Evolutionary conservation across 768 basidiomycete genomes (phyloP).

Genomic region (Tulasnella sp.): DNA sequence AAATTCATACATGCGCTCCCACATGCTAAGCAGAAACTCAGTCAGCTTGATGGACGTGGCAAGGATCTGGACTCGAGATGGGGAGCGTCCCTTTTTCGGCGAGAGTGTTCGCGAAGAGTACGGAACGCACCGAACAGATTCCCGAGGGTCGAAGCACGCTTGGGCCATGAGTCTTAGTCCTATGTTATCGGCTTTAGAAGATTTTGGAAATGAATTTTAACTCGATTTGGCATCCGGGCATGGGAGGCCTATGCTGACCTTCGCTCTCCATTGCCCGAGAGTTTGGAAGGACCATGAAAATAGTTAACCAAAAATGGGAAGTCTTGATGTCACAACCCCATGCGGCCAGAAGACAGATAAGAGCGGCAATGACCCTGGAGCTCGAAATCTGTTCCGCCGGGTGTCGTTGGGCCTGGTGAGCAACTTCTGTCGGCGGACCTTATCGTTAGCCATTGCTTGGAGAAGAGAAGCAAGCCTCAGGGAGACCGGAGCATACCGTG

Average conservation of each 20-base stretch:
- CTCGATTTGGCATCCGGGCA: neutral
- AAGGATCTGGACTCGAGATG: neutral
- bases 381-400: constrained; percentile 39
- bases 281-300: constrained; percentile 57
- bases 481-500: constrained; percentile 52
- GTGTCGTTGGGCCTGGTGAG: constrained; percentile 39
- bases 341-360: constrained; percentile 35
- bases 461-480: too few species aligned
- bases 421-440: neutral
- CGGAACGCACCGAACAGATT: constrained; percentile 50
- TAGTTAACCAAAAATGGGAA: constrained; percentile 32
- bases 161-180: constrained; percentile 68
- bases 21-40: constrained; percentile 41
- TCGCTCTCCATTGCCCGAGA: constrained; percentile 73
- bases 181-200: constrained; percentile 60
- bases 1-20: constrained; percentile 47
- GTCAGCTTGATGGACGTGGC: neutral
- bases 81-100: neutral
- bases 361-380: constrained; percentile 30
- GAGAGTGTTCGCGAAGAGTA: neutral
- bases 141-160: constrained; percentile 79
- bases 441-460: neutral
- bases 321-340: constrained; percentile 38
- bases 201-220: neutral
- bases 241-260: constrained; percentile 35